Conservation (phyloP, 768 basidiomycete species). For the Amanita jacksonii region DNA sequence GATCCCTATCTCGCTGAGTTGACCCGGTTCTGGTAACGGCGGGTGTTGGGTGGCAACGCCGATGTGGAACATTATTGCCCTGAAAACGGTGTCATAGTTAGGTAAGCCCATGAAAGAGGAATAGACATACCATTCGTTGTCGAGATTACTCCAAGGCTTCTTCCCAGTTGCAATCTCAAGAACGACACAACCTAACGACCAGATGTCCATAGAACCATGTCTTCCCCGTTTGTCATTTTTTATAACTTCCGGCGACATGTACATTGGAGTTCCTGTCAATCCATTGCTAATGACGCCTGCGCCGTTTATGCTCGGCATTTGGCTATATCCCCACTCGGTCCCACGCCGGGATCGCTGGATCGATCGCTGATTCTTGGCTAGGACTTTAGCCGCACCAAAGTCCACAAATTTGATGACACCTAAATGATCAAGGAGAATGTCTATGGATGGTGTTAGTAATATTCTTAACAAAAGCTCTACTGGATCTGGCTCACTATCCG, state of each 20-base stretch:
- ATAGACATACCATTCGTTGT: conserved; percentile 89
- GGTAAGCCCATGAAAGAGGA: background rate
- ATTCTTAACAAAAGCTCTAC: conserved; percentile 21
- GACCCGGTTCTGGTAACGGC: conserved; percentile 83
- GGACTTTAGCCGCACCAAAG: conserved; percentile 94
- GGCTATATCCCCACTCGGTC: conserved; percentile 28
- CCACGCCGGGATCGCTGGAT: conserved; percentile 63
- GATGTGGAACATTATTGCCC: conserved; percentile 99
- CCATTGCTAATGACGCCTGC: conserved; percentile 64
- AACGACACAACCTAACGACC: conserved; percentile 97
- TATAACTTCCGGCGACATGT: conserved; percentile 99
- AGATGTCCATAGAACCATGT: conserved; percentile 96
- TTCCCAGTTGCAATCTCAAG: conserved; percentile 93
- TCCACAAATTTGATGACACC: conserved; percentile 96
- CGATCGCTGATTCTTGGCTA: conserved; percentile 83
- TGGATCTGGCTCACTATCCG: conserved; percentile 96
- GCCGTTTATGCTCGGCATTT: conserved; percentile 27
- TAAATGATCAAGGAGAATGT: conserved; percentile 83
- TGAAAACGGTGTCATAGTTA: conserved; percentile 20
- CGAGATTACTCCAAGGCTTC: conserved; percentile 97
- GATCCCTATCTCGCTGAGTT: conserved; percentile 84
- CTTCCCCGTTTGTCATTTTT: conserved; percentile 84
- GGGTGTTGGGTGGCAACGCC: conserved; percentile 96
- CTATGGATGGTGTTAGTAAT: conserved; percentile 30
- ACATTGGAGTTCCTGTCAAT: conserved; percentile 97